These are phyloP conservation scores for Eutrema japonicum DNA, from an alignment of 345 rosid genomes.

Conservation along the genomic window DNA sequence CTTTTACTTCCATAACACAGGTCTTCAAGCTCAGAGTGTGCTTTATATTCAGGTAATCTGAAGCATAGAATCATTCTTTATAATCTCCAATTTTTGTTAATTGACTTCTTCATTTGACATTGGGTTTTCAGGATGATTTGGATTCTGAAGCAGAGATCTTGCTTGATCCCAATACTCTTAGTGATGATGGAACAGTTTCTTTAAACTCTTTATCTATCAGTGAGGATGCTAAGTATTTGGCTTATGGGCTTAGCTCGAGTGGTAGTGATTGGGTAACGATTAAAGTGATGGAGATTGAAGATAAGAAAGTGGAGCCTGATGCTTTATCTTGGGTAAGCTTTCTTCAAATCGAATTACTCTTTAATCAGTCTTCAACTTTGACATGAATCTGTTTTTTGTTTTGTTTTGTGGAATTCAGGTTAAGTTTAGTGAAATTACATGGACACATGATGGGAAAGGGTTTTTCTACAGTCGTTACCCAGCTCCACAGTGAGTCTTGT, in stretches of 20 bases:
- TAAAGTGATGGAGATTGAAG: slow-evolving; percentile 66
- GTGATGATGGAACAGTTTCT: slow-evolving; percentile 88
- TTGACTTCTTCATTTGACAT: neutral
- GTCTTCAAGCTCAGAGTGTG: slow-evolving; percentile 85
- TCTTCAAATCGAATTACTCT: slow-evolving; percentile 4
- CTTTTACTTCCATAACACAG: slow-evolving; percentile 84
- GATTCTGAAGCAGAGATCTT: slow-evolving; percentile 75
- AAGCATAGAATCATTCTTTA: neutral
- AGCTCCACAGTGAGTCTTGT: slow-evolving; percentile 66
- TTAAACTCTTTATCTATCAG: slow-evolving; percentile 58
- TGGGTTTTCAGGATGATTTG: slow-evolving; percentile 61
- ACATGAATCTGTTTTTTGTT: neutral
- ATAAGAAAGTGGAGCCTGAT: slow-evolving; percentile 69
- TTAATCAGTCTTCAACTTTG: neutral
- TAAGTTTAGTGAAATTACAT: slow-evolving; percentile 75
- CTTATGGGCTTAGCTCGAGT: slow-evolving; percentile 79
- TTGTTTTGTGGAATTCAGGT: slow-evolving; percentile 48
- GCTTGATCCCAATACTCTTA: slow-evolving; percentile 85
- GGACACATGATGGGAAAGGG: slow-evolving; percentile 91
- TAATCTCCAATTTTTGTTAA: neutral
- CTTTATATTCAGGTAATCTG: slow-evolving; percentile 69
- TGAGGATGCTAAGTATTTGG: slow-evolving; percentile 76
- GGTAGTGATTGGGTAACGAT: slow-evolving; percentile 98
- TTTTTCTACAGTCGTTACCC: slow-evolving; percentile 95
- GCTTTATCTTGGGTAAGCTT: slow-evolving; percentile 77